Conservation (phyloP, 2,329 filamentous ascomycete species). For the Verticillium nubilum region DNA sequence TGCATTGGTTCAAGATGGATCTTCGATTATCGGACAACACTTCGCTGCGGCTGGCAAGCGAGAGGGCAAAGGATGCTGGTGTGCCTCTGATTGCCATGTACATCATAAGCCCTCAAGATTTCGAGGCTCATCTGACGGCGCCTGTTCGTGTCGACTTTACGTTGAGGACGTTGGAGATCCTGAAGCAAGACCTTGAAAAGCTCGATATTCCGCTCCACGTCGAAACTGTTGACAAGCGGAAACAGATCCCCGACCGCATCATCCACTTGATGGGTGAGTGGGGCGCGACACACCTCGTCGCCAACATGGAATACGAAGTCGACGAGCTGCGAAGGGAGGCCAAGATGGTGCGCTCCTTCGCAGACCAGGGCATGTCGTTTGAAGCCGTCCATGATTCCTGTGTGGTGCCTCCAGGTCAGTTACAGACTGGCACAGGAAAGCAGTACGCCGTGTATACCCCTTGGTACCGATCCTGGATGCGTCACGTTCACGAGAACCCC, state of each 20-base stretch:
- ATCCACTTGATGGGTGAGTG: slow-evolving; percentile 63
- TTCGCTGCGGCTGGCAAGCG: slow-evolving; percentile 59
- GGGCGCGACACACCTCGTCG: slow-evolving; percentile 69
- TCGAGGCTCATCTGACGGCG: slow-evolving; percentile 71
- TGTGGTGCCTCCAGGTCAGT: slow-evolving; percentile 67
- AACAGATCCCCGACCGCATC: slow-evolving; percentile 54
- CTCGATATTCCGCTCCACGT: slow-evolving; percentile 75
- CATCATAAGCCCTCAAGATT: slow-evolving; percentile 77
- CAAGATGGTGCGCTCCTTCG: slow-evolving; percentile 53
- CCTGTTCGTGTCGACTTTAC: slow-evolving; percentile 75
- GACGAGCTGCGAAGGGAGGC: slow-evolving; percentile 80
- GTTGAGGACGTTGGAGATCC: slow-evolving; percentile 60
- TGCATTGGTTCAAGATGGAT: slow-evolving; percentile 91
- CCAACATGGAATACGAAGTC: slow-evolving; percentile 88
- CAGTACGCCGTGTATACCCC: slow-evolving; percentile 83
- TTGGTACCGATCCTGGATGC: slow-evolving; percentile 75
- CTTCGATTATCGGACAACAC: slow-evolving; percentile 70
- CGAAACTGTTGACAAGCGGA: slow-evolving; percentile 64
- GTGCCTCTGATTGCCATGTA: slow-evolving; percentile 74
- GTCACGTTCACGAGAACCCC: slow-evolving; percentile 63
- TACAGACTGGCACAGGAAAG: slow-evolving; percentile 63
- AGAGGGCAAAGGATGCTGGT: slow-evolving; percentile 58
- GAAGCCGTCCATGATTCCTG: slow-evolving; percentile 77
- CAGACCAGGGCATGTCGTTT: slow-evolving; percentile 61
- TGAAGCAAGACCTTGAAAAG: slow-evolving; percentile 62